phyloP scores from a whole-genome alignment of 2,329 filamentous ascomycete species.

The Verruconis gallopava region DNA sequence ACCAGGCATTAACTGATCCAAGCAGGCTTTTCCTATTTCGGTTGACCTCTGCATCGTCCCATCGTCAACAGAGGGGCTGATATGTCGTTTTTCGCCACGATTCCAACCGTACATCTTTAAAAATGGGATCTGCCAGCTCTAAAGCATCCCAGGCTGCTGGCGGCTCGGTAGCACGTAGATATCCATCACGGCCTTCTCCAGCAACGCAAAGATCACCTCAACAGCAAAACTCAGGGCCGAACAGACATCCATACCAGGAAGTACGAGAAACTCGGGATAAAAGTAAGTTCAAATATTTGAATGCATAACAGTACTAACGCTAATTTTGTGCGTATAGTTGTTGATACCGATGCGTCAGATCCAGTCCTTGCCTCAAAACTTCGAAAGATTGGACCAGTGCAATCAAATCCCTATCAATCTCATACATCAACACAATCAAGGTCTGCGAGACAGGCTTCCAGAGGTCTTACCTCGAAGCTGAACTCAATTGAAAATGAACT shows the following conservation, averaged over 20 bases:
- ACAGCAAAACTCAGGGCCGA: constrained; percentile 24
- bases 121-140: constrained; percentile 47
- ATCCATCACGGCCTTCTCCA: constrained; percentile 34
- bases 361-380: constrained; percentile 69
- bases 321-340: constrained; percentile 25
- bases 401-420: constrained; percentile 43
- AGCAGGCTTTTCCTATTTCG: too few relatives aligned
- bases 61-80: too few relatives aligned
- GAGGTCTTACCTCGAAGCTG: constrained; percentile 10
- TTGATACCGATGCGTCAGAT: constrained; percentile 48
- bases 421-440: constrained; percentile 34
- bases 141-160: constrained; percentile 40
- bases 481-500: constrained; percentile 20
- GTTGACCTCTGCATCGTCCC: too few relatives aligned
- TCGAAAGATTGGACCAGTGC: constrained; percentile 47
- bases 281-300: constrained; percentile 17
- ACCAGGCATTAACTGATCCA: too few relatives aligned
- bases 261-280: constrained; percentile 26
- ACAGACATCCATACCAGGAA: constrained; percentile 26
- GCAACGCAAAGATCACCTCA: constrained; percentile 14
- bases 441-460: constrained; percentile 16
- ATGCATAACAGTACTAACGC: background rate
- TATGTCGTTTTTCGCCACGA: too few relatives aligned
- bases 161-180: constrained; percentile 37
- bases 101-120: too few relatives aligned